phyloP scores from a whole-genome alignment of 805 yeast genomes.

The Metschnikowia kunwiensis region DNA sequence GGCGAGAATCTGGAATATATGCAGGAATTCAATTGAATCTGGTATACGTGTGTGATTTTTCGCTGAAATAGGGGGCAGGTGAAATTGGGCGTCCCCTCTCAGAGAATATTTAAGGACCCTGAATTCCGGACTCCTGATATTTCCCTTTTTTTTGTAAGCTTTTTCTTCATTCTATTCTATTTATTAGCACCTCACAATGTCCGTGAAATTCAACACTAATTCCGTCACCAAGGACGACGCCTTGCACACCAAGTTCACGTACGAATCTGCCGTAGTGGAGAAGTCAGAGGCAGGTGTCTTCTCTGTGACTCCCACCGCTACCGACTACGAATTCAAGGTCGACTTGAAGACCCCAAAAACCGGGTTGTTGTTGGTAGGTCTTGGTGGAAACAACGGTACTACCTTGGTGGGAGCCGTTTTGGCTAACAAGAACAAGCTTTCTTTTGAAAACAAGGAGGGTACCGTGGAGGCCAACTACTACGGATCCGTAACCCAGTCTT shows the following conservation, averaged over 20 bases:
- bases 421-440: constrained; percentile 77
- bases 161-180: not conserved
- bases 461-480: constrained; percentile 72
- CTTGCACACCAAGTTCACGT: constrained; percentile 60
- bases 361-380: constrained; percentile 87
- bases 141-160: not conserved
- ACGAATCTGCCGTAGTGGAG: constrained; percentile 73
- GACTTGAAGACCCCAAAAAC: constrained; percentile 79
- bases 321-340: constrained; percentile 80
- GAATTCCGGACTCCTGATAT: too few species aligned
- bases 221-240: constrained; percentile 48
- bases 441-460: constrained; percentile 82
- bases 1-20: constrained; percentile 13
- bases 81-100: not conserved
- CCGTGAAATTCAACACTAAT: constrained; percentile 30
- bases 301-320: constrained; percentile 65
- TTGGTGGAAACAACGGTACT: constrained; percentile 96
- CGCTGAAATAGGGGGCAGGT: constrained; percentile 4
- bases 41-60: not conserved
- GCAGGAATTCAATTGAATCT: constrained; percentile 8
- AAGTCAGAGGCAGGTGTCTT: constrained; percentile 49
- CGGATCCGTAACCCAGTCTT: constrained; percentile 92
- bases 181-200: constrained; percentile 11
- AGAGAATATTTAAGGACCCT: too few species aligned
- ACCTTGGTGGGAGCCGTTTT: constrained; percentile 81